Evolutionary conservation across 1,139 yeast genomes (phyloP), one percentile per base, ranked within the genome.

Genomic region (Zygosaccharomyces pseudobailii): DNA sequence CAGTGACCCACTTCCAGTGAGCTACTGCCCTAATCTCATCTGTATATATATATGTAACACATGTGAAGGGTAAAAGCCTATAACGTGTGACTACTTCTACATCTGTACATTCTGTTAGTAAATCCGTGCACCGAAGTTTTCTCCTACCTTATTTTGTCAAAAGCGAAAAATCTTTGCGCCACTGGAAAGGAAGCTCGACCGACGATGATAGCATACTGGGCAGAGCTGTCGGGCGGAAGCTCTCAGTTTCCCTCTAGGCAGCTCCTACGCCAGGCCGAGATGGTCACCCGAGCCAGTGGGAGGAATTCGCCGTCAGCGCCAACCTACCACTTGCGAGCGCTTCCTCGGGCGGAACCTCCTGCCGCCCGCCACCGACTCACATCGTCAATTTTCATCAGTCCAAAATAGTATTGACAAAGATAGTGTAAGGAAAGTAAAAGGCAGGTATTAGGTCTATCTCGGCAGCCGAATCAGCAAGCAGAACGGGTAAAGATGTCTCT

Each of bases 401-500:
- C 17, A 9, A 30, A 6, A n/a, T 13, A 30, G 13, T n/a, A 30
- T 30, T 30, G 33, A 19, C 41, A 24, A 21, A 38, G 20, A 21
- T 19, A 38, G 23, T 19, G 28, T 38, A 38, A 31, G 34, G 24
- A 38, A 28, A 38, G 6, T 38, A 10, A 10, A 23, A 38, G 32
- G 32, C 20, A 38, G 33, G 33, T 22, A 20, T 36, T 28, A 28
- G 30, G 32, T 19, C 41, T 21, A 38, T 31, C 41, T 38, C 34
- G 34, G 41, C 41, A 38, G 33, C 41, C 41, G 32, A 20, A 38
- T 25, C 33, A 38, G 23, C 34, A 38, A 38, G 41, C 33, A 33
- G 45, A 43, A 50, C 48, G 46, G 52, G 54, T 50, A 48, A 50
- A 50, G 50, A 50, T 50, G 54, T 50, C 54, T 50, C 50, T 90